Evolutionary conservation across 768 basidiomycete species (phyloP).

Genomic region (Phlebiopsis gigantea): DNA sequence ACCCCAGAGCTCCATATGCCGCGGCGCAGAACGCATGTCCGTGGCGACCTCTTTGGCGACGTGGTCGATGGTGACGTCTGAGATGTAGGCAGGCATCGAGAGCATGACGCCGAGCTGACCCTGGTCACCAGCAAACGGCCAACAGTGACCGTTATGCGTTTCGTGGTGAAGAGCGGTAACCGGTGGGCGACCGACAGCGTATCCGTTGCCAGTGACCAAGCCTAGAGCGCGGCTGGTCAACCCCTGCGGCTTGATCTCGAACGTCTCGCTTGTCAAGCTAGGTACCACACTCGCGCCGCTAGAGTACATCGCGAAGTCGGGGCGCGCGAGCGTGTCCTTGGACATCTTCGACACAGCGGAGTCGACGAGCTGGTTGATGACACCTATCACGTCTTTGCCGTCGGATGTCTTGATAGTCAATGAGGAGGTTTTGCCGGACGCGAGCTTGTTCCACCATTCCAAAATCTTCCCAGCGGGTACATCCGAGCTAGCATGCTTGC

Average conservation of each 20-base stretch:
- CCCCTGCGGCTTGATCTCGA: constrained; percentile 54
- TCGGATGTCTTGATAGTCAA: constrained; percentile 68
- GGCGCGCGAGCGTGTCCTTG: constrained; percentile 75
- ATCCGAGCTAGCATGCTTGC: constrained; percentile 36
- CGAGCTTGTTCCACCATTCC: constrained; percentile 66
- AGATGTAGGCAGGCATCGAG: constrained; percentile 50
- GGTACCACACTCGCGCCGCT: constrained; percentile 80
- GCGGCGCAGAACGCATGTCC: constrained; percentile 77
- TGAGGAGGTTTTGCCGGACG: constrained; percentile 29
- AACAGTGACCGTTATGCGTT: constrained; percentile 78
- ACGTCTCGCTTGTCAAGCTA: constrained; percentile 74
- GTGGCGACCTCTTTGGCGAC: constrained; percentile 76
- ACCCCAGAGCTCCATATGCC: constrained; percentile 89
- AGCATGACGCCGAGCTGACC: constrained; percentile 85
- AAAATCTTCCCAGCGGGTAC: neutral
- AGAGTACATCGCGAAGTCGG: constrained; percentile 84
- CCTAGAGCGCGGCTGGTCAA: constrained; percentile 45
- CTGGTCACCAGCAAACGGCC: constrained; percentile 78
- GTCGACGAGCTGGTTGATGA: constrained; percentile 76
- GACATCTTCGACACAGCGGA: constrained; percentile 60
- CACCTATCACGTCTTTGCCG: constrained; percentile 65
- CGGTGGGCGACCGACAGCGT: constrained; percentile 72
- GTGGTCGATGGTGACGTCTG: constrained; percentile 83
- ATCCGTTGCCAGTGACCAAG: constrained; percentile 55
- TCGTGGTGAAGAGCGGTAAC: constrained; percentile 88